phyloP scores from a whole-genome alignment of 2,329 filamentous ascomycete species.

The Amphichorda felina region DNA sequence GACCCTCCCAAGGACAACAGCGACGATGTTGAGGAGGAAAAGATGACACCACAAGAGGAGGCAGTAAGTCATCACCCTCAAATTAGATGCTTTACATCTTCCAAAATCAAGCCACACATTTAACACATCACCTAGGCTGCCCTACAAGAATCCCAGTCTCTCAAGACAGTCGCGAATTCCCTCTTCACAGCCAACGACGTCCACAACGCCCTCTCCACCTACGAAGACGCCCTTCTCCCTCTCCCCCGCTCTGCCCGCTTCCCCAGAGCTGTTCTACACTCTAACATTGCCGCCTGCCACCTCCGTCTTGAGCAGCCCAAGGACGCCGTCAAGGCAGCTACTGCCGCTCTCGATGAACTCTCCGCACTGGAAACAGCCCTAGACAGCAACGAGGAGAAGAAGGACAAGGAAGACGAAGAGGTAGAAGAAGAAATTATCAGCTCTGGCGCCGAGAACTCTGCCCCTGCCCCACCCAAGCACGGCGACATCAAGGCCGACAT shows the following conservation, averaged over 20 bases:
- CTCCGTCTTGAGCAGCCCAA: constrained; percentile 81
- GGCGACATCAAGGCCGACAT: constrained; percentile 42
- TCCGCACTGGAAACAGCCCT: constrained; percentile 37
- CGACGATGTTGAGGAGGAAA: constrained; percentile 9
- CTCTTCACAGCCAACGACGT: constrained; percentile 66
- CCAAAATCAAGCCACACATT: no score
- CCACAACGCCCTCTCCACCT: constrained; percentile 67
- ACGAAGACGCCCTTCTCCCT: constrained; percentile 66
- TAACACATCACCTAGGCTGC: constrained; percentile 42
- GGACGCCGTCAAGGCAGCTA: constrained; percentile 63
- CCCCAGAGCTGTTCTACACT: constrained; percentile 75
- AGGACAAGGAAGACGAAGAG: constrained; percentile 27
- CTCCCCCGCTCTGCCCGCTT: constrained; percentile 73
- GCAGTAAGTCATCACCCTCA: constrained; percentile 25
- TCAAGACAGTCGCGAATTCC: constrained; percentile 66
- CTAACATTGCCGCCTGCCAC: constrained; percentile 83
- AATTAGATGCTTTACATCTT: background rate
- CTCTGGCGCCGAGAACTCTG: constrained; percentile 1
- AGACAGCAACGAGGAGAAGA: constrained; percentile 15
- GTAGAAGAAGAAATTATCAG: constrained; percentile 20
- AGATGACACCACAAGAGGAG: constrained; percentile 45
- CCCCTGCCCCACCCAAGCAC: background rate
- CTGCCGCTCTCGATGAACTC: constrained; percentile 60
- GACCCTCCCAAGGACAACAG: background rate
- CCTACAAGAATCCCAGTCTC: constrained; percentile 56